A percentile compares a stretch with the other conserved stretches of the same genome.
These are phyloP conservation scores for Trichopus zeylanicus DNA, from an alignment of 116 monocot genomes.

Conservation along the genomic window DNA sequence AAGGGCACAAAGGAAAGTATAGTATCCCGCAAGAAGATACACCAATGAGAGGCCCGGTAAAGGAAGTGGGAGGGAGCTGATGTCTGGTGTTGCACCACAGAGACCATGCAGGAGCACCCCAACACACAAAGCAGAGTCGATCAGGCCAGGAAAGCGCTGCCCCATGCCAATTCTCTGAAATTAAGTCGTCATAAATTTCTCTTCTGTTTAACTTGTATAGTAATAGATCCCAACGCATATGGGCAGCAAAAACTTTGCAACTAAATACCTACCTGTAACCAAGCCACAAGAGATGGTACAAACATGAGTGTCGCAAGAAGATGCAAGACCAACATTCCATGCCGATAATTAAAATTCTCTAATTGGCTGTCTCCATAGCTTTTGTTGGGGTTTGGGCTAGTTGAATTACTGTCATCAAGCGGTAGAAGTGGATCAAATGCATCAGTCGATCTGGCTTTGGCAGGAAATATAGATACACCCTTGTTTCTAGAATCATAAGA, in stretches of 20 bases:
- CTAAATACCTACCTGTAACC: conserved; percentile 68
- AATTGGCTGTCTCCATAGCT: conserved; percentile 71
- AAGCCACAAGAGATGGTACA: conserved; percentile 72
- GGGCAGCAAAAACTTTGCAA: background rate
- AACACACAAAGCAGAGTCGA: conserved; percentile 58
- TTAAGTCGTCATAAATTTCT: background rate
- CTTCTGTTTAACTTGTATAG: background rate
- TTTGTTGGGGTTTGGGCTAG: conserved; percentile 45
- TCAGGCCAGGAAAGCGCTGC: conserved; percentile 64
- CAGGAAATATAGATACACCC: conserved; percentile 9
- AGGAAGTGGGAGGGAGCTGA: conserved; percentile 27
- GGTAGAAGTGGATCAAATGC: conserved; percentile 39
- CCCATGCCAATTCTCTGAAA: conserved; percentile 75
- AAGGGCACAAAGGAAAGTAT: conserved; percentile 48
- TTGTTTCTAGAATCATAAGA: conserved; percentile 16
- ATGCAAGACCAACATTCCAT: conserved; percentile 79
- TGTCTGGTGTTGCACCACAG: conserved; percentile 52
- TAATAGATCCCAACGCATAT: background rate
- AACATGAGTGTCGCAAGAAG: conserved; percentile 75
- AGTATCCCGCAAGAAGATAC: conserved; percentile 78
- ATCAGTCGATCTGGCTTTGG: conserved; percentile 22
- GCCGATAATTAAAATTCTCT: conserved; percentile 72
- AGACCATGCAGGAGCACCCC: conserved; percentile 78
- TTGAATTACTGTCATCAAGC: conserved; percentile 38
- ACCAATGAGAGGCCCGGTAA: conserved; percentile 23